These are phyloP conservation scores for Musa acuminata DNA, from an alignment of 176 grass and related monocot species.

Conservation along the genomic window DNA sequence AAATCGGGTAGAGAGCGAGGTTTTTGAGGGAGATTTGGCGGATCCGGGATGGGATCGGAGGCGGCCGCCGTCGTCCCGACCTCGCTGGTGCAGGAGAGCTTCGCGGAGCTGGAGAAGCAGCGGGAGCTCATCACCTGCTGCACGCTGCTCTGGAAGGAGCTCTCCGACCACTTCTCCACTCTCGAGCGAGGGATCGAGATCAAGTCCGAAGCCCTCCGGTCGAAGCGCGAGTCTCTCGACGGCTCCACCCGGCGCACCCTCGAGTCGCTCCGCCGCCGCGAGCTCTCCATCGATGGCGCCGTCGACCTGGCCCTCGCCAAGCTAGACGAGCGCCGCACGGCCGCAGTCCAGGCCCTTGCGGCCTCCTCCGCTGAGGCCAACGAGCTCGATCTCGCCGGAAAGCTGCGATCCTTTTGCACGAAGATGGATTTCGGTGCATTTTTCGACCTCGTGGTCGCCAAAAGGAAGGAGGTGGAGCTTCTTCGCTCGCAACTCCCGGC, in stretches of 20 bases:
- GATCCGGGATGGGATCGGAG: slow-evolving; percentile 17
- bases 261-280: slow-evolving; percentile 43
- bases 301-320: slow-evolving; percentile 40
- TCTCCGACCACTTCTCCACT: slow-evolving; percentile 47
- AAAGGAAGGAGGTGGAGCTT: slow-evolving; percentile 63
- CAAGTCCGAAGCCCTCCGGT: slow-evolving; percentile 47
- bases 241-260: slow-evolving; percentile 33
- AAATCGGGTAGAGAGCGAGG: too few species aligned
- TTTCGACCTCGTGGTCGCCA: slow-evolving; percentile 40
- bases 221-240: slow-evolving; percentile 40
- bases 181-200: slow-evolving; percentile 48
- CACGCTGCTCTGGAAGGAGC: slow-evolving; percentile 63
- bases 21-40: not conserved
- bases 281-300: slow-evolving; percentile 44
- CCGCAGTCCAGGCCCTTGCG: not conserved
- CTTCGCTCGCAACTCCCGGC: slow-evolving; percentile 39
- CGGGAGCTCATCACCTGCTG: slow-evolving; percentile 58
- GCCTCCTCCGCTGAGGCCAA: not conserved
- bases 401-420: slow-evolving; percentile 36
- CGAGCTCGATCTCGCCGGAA: slow-evolving; percentile 21
- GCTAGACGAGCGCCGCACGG: slow-evolving; percentile 31
- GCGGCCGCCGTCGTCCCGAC: not conserved
- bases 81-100: slow-evolving; percentile 41
- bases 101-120: slow-evolving; percentile 68
- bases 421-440: slow-evolving; percentile 59